Percentiles rank a stretch among this genome's conserved stretches.
Evolutionary conservation across 192 early-diverging fungal genomes (phyloP).

Genomic region (Kickxella alabastrina): DNA sequence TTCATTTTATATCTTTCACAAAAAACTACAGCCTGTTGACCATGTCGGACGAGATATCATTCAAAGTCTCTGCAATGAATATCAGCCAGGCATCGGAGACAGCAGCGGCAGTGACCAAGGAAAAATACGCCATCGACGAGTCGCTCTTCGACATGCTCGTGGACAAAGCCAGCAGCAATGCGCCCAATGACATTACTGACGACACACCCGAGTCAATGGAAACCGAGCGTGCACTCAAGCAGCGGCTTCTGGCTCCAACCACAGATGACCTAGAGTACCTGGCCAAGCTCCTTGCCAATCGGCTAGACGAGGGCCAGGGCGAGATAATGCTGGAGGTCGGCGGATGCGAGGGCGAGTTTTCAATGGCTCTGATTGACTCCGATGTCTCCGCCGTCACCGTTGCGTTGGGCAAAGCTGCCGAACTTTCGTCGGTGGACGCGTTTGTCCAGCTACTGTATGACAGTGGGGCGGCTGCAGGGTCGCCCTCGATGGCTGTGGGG

Average conservation of each 20-base stretch:
- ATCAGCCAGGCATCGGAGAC: slow-evolving; percentile 6
- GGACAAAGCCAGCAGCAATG: slow-evolving; percentile 29
- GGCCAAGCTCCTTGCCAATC: slow-evolving; percentile 31
- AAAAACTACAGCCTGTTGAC: neutral
- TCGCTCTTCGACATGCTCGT: slow-evolving; percentile 44
- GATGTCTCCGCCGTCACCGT: slow-evolving; percentile 49
- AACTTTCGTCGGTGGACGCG: slow-evolving; percentile 7
- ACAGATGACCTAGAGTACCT: slow-evolving; percentile 51
- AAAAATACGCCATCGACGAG: slow-evolving; percentile 43
- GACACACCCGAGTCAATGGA: neutral
- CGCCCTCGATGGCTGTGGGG: neutral
- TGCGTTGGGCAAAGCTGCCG: slow-evolving; percentile 38
- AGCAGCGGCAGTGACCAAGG: neutral
- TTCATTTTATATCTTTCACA: neutral
- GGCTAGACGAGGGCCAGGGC: slow-evolving; percentile 60
- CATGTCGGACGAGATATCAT: slow-evolving; percentile 21
- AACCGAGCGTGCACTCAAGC: slow-evolving; percentile 31
- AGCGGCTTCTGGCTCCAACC: slow-evolving; percentile 49
- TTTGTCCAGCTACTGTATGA: slow-evolving; percentile 37
- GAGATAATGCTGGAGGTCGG: slow-evolving; percentile 79
- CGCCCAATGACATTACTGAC: too few relatives aligned
- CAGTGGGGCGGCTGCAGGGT: slow-evolving; percentile 6
- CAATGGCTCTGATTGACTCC: slow-evolving; percentile 59
- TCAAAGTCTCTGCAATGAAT: slow-evolving; percentile 17
- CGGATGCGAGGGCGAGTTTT: slow-evolving; percentile 65